Conservation (phyloP, 2,329 filamentous ascomycete genomes). For the Trichoderma koningii region DNA sequence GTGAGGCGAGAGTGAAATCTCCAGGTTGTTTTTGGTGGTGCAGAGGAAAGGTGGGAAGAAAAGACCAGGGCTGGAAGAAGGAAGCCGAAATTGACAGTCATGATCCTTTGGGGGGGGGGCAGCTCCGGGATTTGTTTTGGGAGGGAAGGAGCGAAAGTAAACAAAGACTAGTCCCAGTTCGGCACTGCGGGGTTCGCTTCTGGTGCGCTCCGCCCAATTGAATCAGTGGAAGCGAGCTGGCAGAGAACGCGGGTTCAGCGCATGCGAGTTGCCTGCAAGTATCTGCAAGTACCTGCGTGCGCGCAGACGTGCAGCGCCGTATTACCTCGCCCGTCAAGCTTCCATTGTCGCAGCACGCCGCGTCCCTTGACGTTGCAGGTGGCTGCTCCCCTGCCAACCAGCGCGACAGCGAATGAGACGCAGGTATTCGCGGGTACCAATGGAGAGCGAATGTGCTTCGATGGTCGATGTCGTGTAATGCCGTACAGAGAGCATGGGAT, state of each 20-base stretch:
- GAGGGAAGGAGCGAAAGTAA: conserved; percentile 19
- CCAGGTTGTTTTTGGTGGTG: conserved; percentile 3
- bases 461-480: too few relatives aligned
- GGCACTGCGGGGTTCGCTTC: conserved; percentile 5
- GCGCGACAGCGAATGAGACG: too few relatives aligned
- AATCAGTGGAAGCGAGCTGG: background rate
- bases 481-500: too few relatives aligned
- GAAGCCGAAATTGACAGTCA: conserved; percentile 21
- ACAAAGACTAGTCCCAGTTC: conserved; percentile 22
- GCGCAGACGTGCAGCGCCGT: too few relatives aligned
- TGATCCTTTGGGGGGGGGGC: conserved; percentile 19
- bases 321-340: too few relatives aligned
- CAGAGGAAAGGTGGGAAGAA: background rate
- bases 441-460: too few relatives aligned
- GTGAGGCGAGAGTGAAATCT: conserved; percentile 1
- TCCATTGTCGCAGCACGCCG: too few relatives aligned
- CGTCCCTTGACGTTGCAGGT: too few relatives aligned
- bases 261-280: background rate
- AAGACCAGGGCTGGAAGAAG: conserved; percentile 5
- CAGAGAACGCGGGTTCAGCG: background rate
- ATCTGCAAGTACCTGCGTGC: conserved; percentile 12
- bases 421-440: too few relatives aligned
- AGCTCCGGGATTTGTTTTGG: background rate
- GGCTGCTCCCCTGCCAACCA: too few relatives aligned
- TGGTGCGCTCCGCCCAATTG: background rate